A percentile compares a stretch with the other conserved stretches of the same genome.
Conservation (phyloP, 345 rosid species). For the Acer saccharum region DNA sequence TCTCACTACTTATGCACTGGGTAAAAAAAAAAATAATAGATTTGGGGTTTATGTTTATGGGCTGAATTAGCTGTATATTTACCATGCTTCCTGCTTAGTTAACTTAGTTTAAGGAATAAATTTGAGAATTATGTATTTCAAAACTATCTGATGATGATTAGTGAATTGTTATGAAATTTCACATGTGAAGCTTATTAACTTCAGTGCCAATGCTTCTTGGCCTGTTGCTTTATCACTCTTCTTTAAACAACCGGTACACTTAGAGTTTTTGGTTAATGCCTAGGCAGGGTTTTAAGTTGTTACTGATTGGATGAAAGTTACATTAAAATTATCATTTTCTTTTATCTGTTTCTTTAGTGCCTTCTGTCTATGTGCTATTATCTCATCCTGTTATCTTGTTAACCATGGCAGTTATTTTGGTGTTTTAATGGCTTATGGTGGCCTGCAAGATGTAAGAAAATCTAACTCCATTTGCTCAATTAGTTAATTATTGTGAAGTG, state of each 20-base stretch:
- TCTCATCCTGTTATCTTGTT: conserved; percentile 32
- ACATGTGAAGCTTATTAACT: background rate
- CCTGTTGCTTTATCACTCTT: background rate
- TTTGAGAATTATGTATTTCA: background rate
- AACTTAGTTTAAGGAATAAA: background rate
- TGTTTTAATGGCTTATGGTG: conserved; percentile 83
- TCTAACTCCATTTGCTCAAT: conserved; percentile 19
- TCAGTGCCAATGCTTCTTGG: background rate
- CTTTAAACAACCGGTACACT: background rate
- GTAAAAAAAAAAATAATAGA: background rate
- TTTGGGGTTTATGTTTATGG: background rate
- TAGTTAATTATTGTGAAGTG: background rate
- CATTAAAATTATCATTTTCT: background rate
- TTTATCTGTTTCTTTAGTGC: conserved; percentile 1
- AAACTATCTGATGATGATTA: background rate
- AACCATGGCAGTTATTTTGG: conserved; percentile 72
- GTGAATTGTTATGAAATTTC: background rate
- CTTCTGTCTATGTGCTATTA: conserved; percentile 5
- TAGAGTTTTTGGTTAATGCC: background rate
- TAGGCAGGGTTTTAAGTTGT: background rate
- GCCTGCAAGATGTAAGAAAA: conserved; percentile 85
- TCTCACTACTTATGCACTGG: background rate
- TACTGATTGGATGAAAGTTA: background rate
- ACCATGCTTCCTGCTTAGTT: background rate
- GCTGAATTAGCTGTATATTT: background rate